phyloP scores from a whole-genome alignment of 805 yeast species.

The Starmerella floricola region DNA sequence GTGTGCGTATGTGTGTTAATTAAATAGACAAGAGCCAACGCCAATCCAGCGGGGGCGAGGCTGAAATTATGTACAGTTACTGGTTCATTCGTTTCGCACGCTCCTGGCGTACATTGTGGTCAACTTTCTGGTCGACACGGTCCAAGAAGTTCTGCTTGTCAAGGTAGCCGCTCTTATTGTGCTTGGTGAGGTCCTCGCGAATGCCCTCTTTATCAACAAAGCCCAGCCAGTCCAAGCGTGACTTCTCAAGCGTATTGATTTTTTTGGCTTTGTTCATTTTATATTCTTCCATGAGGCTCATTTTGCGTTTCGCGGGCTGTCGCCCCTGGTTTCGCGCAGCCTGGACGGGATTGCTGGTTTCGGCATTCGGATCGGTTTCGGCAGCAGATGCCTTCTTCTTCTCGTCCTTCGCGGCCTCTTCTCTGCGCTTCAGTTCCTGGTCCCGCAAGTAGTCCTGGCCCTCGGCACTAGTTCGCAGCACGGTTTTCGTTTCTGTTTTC shows the following conservation, averaged over 20 bases:
- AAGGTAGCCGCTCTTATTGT: constrained; percentile 81
- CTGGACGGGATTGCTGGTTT: no score
- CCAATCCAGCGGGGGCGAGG: no score
- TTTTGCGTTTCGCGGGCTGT: constrained; percentile 46
- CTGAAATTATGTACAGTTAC: no score
- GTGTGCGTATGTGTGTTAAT: no score
- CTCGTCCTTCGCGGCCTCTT: neutral
- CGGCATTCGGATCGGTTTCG: neutral
- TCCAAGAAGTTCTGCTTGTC: constrained; percentile 82
- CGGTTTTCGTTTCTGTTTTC: constrained; percentile 65
- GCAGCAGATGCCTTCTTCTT: neutral
- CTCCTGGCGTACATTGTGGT: constrained; percentile 31
- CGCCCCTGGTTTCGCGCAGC: constrained; percentile 14
- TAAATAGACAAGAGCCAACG: no score
- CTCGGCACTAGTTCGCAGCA: constrained; percentile 67
- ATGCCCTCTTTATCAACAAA: constrained; percentile 82
- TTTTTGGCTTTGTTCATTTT: constrained; percentile 59
- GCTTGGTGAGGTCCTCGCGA: constrained; percentile 63
- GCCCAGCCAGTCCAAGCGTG: constrained; percentile 87
- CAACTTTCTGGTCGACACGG: constrained; percentile 53
- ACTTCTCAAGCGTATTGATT: constrained; percentile 82
- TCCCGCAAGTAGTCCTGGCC: constrained; percentile 66
- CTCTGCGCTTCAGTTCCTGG: constrained; percentile 16
- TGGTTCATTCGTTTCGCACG: constrained; percentile 13
- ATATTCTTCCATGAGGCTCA: constrained; percentile 65